phyloP scores from a whole-genome alignment of 2,329 filamentous ascomycete genomes.

The Epichloe amarillans region DNA sequence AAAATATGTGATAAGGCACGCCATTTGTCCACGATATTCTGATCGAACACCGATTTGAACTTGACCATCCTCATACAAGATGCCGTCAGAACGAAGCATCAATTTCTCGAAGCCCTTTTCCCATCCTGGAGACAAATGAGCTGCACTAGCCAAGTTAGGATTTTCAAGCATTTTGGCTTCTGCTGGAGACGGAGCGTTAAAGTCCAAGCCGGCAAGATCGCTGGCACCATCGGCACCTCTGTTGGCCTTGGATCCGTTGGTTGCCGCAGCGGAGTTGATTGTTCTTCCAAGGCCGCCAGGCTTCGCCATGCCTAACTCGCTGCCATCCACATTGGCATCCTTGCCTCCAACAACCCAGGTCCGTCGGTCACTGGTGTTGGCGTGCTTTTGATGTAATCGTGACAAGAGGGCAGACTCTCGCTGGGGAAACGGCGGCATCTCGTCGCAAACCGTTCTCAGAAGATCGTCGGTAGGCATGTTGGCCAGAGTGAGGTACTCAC shows the following conservation, averaged over 20 bases:
- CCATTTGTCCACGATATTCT: conserved; percentile 90
- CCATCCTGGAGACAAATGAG: conserved; percentile 90
- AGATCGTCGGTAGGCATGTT: conserved; percentile 82
- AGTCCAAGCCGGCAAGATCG: conserved; percentile 73
- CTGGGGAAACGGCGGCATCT: conserved; percentile 98
- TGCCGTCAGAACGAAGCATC: conserved; percentile 66
- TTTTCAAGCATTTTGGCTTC: conserved; percentile 46
- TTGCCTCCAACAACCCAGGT: conserved; percentile 98
- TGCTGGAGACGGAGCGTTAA: conserved; percentile 46
- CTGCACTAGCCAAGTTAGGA: conserved; percentile 82
- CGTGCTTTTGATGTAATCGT: conserved; percentile 86
- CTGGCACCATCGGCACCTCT: conserved; percentile 33
- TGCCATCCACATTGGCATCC: conserved; percentile 72
- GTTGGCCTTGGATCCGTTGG: conserved; percentile 30
- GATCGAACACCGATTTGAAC: conserved; percentile 84
- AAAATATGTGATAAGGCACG: conserved; percentile 91
- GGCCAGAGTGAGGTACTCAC: conserved; percentile 81
- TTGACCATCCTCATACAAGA: conserved; percentile 90
- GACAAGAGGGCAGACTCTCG: conserved; percentile 84
- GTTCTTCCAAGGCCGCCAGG: conserved; percentile 73
- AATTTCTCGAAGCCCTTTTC: conserved; percentile 78
- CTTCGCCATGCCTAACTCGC: conserved; percentile 69
- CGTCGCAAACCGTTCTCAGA: conserved; percentile 84
- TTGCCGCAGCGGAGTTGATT: conserved; percentile 52
- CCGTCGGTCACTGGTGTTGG: conserved; percentile 81